phyloP scores from a whole-genome alignment of 108 stramenopile species.

The Bacterosira constricta region DNA sequence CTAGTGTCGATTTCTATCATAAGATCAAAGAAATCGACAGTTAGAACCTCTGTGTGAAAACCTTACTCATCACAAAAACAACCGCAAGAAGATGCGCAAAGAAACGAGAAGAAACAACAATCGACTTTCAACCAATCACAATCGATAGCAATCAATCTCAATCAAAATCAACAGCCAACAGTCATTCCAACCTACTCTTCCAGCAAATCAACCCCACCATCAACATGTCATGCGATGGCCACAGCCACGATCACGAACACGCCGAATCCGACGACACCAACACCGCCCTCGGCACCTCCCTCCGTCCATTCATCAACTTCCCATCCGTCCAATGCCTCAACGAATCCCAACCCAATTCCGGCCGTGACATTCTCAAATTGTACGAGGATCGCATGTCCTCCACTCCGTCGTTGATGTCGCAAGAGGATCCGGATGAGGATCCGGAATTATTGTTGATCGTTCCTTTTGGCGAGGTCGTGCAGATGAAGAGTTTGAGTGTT shows the following conservation, averaged over 20 bases:
- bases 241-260: slow-evolving; percentile 84
- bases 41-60: too few relatives aligned
- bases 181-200: too few relatives aligned
- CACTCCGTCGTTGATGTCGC: slow-evolving; percentile 61
- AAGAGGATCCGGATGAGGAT: slow-evolving; percentile 73
- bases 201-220: too few relatives aligned
- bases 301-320: slow-evolving; percentile 77
- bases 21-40: too few relatives aligned
- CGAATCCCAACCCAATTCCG: slow-evolving; percentile 63
- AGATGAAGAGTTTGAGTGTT: slow-evolving; percentile 62
- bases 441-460: slow-evolving; percentile 78
- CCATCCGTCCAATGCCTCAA: slow-evolving; percentile 74
- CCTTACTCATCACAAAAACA: too few relatives aligned
- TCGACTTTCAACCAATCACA: too few relatives aligned
- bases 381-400: slow-evolving; percentile 74
- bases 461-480: slow-evolving; percentile 81
- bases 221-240: slow-evolving; percentile 81
- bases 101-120: too few relatives aligned
- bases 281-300: slow-evolving; percentile 58
- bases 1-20: too few relatives aligned
- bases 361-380: slow-evolving; percentile 67
- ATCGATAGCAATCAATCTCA: too few relatives aligned
- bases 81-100: too few relatives aligned
- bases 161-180: too few relatives aligned
- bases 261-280: slow-evolving; percentile 63